Base-by-base conservation (phyloP, 2,329 filamentous ascomycete genomes). In the Hypoxylon sp. region DNA sequence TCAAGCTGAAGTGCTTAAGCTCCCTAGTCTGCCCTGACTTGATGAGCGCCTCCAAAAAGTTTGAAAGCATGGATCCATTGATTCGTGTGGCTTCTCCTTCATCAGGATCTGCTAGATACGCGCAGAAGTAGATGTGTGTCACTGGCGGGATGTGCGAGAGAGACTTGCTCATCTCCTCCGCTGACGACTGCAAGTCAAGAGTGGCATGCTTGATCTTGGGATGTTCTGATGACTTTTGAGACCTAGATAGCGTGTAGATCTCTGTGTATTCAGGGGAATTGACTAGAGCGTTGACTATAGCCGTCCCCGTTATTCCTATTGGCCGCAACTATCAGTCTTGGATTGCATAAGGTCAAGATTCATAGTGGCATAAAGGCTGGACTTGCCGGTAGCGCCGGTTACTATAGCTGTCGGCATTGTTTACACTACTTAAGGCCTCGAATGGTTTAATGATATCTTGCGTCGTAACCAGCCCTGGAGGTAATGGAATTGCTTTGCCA, bases 1-100 rank as follows among this genome's bases (percentile, higher is more conserved):
- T 75, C 7, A 81, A 68, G 15, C 80, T 63, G 47, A 81, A 69
- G n/a, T 74, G 71, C 57, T 78, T 77, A 34, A 81, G 58, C 8
- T 69, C 66, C 34, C 69, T 68, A 25, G 68, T 64, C 3, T 72
- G 71, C 0, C 73, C 74, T 1, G 71, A 76, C 11, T 71, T 69
- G 1, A 70, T 68, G 6, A 81, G 67, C 0, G 77, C 76, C 1
- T 65, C 45, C 15, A 81, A 67, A 63, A 81, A 80, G 62, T 76
- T 78, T 30, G 67, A 60, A 4, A 81, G 68, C 73, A 80, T 75
- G 23, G 64, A 67, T 9, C 75, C 72, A 32, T 70, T 70, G 25
- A 68, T 62, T 13, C 48, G 53, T 5, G 53, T 30, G 4, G 60
- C 53, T 34, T 61, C 49, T 3, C n/a, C 49, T 25, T 61, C 54